phyloP scores from a whole-genome alignment of 441 rosid species.

The Raphanus hybrid region DNA sequence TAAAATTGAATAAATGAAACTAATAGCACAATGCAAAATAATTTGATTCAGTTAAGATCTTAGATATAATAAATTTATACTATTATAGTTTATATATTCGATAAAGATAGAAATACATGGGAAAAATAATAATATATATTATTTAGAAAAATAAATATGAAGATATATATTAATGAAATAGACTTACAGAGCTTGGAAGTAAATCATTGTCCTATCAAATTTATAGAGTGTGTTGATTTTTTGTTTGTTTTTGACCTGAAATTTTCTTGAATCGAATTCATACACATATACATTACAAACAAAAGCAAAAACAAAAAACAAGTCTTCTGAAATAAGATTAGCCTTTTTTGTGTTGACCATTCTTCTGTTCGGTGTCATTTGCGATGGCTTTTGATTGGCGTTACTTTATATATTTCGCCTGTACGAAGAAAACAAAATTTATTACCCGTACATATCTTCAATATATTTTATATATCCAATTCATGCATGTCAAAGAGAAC shows the following conservation, averaged over 20 bases:
- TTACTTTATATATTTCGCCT: not conserved
- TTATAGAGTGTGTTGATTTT: not conserved
- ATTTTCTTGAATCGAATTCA: not conserved
- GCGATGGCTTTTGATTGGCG: constrained; percentile 13
- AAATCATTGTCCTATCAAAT: not conserved
- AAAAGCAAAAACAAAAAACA: not conserved
- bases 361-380: constrained; percentile 17
- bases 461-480: not conserved
- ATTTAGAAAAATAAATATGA: not conserved
- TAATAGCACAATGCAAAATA: not conserved
- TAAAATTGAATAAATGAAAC: not conserved
- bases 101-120: not conserved
- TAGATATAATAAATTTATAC: not conserved
- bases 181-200: not conserved
- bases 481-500: constrained; percentile 15
- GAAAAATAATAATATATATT: not conserved
- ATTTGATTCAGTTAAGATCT: not conserved
- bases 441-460: not conserved
- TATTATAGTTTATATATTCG: not conserved
- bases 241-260: not conserved
- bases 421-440: constrained; percentile 1
- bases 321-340: constrained; percentile 21
- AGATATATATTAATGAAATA: not conserved
- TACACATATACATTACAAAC: not conserved
- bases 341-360: constrained; percentile 1